Conservation (phyloP, 805 yeast species). For the Kluyveromyces wickerhamii region DNA sequence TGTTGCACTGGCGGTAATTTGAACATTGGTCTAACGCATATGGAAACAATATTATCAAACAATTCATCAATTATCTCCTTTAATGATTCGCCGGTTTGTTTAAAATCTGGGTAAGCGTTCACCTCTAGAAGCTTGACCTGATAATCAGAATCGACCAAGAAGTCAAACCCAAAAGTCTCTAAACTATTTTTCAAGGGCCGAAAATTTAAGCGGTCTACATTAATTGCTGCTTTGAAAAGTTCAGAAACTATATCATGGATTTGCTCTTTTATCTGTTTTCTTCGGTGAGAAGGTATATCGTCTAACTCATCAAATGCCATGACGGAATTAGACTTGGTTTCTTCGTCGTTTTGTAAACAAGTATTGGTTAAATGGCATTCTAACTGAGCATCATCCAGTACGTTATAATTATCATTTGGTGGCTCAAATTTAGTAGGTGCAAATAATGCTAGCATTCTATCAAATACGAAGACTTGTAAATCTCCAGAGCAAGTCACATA, state of each 20-base stretch:
- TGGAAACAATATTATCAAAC: conserved; percentile 47
- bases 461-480: conserved; percentile 70
- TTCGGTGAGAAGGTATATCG: conserved; percentile 34
- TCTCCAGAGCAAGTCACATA: conserved; percentile 74
- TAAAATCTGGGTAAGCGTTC: conserved; percentile 93
- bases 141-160: conserved; percentile 52
- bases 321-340: conserved; percentile 39
- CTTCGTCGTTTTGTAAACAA: conserved; percentile 61
- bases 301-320: conserved; percentile 53
- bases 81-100: conserved; percentile 81
- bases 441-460: conserved; percentile 73
- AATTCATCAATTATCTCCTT: conserved; percentile 58
- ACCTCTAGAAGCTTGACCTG: conserved; percentile 68
- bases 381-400: conserved; percentile 36
- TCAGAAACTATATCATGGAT: conserved; percentile 61
- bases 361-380: conserved; percentile 89
- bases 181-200: conserved; percentile 73
- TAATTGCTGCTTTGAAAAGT: conserved; percentile 69
- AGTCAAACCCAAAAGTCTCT: conserved; percentile 87
- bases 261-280: conserved; percentile 39
- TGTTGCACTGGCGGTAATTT: conserved; percentile 7
- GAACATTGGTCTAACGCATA: conserved; percentile 45
- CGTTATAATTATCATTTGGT: conserved; percentile 27
- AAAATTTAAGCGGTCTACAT: conserved; percentile 77
- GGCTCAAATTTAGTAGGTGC: conserved; percentile 46